Evolutionary conservation across 257 asterid species (phyloP).

Genomic region (Capsicum baccatum): DNA sequence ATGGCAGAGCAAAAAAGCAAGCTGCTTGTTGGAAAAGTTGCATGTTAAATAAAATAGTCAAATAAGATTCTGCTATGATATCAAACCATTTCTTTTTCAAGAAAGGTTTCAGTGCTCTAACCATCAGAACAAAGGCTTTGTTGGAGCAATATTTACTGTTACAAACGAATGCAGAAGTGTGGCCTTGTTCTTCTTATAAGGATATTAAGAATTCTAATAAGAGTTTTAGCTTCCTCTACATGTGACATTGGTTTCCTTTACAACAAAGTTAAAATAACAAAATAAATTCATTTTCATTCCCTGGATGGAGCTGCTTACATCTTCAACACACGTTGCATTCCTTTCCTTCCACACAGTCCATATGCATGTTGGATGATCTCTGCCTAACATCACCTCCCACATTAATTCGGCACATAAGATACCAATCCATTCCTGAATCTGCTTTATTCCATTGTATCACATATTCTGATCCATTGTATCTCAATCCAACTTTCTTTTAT

Average conservation of each 20-base stretch:
- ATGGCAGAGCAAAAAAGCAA: slow-evolving; percentile 54
- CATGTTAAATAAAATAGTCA: background rate
- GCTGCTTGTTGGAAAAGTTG: slow-evolving; percentile 44
- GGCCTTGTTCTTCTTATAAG: background rate
- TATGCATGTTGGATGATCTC: slow-evolving; percentile 2
- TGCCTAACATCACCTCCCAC: background rate
- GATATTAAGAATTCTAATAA: background rate
- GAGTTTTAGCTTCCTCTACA: background rate
- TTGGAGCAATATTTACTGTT: background rate
- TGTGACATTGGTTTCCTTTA: background rate
- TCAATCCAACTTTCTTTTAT: background rate
- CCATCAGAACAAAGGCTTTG: background rate
- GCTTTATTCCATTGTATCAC: background rate
- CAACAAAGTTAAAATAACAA: slow-evolving; percentile 3
- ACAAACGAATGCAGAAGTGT: background rate
- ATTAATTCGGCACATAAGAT: background rate
- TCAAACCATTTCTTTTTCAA: background rate
- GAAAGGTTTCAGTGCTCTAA: background rate
- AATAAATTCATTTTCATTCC: background rate
- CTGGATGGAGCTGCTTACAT: background rate
- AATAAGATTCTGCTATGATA: background rate
- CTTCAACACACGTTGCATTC: background rate
- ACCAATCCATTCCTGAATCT: background rate
- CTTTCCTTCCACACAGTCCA: background rate
- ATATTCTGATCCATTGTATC: background rate